Conservation (phyloP, 2,329 filamentous ascomycete species). For the Pestalotiopsis sp. region DNA sequence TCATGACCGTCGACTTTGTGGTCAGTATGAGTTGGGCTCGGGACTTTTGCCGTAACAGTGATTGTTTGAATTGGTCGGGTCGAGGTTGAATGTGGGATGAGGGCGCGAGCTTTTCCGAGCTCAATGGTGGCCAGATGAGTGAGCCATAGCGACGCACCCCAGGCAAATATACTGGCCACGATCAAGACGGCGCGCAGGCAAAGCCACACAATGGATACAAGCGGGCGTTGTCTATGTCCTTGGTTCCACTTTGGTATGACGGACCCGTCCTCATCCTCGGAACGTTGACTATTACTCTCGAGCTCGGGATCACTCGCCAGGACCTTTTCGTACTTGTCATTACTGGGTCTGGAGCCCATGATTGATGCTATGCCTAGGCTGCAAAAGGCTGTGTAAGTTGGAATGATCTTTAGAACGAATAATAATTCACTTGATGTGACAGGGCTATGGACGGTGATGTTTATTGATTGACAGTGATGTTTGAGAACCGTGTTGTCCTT, state of each 20-base stretch:
- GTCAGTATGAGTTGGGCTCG: neutral
- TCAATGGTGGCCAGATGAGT: neutral
- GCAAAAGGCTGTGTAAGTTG: neutral
- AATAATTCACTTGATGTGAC: neutral
- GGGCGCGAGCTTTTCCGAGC: neutral
- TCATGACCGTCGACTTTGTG: neutral
- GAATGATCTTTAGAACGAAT: neutral
- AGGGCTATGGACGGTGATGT: neutral
- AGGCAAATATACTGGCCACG: neutral
- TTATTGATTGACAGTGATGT: neutral
- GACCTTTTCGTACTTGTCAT: neutral
- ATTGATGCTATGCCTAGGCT: neutral
- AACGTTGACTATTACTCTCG: neutral
- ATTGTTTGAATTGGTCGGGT: neutral
- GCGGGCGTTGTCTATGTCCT: neutral
- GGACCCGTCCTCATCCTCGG: neutral
- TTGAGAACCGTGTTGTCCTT: neutral
- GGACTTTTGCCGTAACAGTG: neutral
- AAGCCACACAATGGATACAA: neutral
- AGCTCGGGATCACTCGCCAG: neutral
- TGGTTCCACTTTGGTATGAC: neutral
- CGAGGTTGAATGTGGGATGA: neutral
- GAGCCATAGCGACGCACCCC: neutral
- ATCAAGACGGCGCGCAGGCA: neutral
- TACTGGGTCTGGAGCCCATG: neutral